Base-by-base conservation (phyloP, 1,284 basidiomycete species). In the Trichosporon faecale region DNA sequence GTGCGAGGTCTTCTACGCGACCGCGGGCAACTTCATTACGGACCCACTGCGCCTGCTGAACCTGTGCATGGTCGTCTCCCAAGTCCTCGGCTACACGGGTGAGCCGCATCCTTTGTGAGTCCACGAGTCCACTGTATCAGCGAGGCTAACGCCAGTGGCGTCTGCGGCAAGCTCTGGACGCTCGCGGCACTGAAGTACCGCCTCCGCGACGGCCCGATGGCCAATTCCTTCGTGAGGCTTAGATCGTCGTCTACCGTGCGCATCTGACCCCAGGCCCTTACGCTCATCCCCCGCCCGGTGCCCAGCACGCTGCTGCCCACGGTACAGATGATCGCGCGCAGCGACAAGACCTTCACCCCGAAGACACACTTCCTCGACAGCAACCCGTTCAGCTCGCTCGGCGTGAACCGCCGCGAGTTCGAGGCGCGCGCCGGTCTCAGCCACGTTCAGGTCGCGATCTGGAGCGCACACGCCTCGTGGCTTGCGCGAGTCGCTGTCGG, bases 1-100 rank as follows among this genome's bases (percentile, higher is more conserved):
- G 70, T 71, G 67, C 66, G 72, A 70, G 29, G 64, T 71, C 5
- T 73, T 73, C 67, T 67, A 71, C 31, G 69, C 72, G 27, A 70
- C 70, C 7, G 68, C 67, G 0, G 70, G 69, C 35, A 69, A 69
- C 68, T 68, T 64, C 21, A 18, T 69, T 27, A 44, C 69, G 33
- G 57, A 69, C 25, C 68, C 69, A 0, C 33, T 18, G 29, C 64
- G 44, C 23, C 66, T 73, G 12, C 46, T 31, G 7, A 23, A 64
- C 64, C 29, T 71, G n/a, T 25, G 65, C 23, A 23, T 27, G 21
- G 16, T 69, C 0, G 46, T 71, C 46, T 64, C 65, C 5, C 66
- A 68, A 9, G 68, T 71, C 0, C 68, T 73, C 23, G 69, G 68
- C 23, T 69, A 66, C 55, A 66, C 69, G 2, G 40, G 46, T 9